Base-by-base conservation (phyloP, 768 basidiomycete genomes). In the Amyloporia xantha region DNA sequence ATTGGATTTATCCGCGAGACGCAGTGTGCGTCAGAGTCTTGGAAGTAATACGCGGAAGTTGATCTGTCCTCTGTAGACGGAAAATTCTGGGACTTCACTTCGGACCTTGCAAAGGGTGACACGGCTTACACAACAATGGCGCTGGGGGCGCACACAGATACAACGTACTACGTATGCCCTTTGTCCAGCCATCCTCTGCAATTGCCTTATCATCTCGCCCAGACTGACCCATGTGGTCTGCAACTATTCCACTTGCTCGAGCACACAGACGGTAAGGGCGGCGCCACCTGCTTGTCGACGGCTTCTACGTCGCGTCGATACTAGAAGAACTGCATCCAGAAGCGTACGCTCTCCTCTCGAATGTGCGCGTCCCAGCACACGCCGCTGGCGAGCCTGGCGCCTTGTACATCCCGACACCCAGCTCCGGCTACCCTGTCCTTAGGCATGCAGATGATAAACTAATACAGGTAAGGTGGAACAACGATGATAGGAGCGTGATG, bases 41-140 rank as follows among this genome's bases (percentile, higher is more conserved):
- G 38, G 1, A 26, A 5, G 5, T 13, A n/a, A 7, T 10, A 2
- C 25, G 9, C 9, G 6, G 38, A 7, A 13, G 38, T 19, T 48
- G 5, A 50, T n/a, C 20, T 11, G n/a, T 17, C 3, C 20, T 2
- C 3, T 28, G 1, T 54, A 93, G 91, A 98, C 59, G 95, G 94
- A 27, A 83, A 81, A 49, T 94, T 97, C 67, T 99, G 95, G 94
- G 91, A 97, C 60, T 95, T 98, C 60, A 96, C 92, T 0, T 81
- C 94, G 0, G 84, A 95, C 61, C 74, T 94, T 19, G 82, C 84
- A 15, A 91, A 86, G 58, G 92, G 92, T 11, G 95, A 99, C 64
- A 87, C 92, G 6, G 93, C 95, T 0, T 99, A 99, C 69, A 91
- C 92, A 3, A 89, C 83, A 5, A 67, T 95, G 39, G 86, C 85